Conservation (phyloP, 306 rosid species). For the Fagus crenata region DNA sequence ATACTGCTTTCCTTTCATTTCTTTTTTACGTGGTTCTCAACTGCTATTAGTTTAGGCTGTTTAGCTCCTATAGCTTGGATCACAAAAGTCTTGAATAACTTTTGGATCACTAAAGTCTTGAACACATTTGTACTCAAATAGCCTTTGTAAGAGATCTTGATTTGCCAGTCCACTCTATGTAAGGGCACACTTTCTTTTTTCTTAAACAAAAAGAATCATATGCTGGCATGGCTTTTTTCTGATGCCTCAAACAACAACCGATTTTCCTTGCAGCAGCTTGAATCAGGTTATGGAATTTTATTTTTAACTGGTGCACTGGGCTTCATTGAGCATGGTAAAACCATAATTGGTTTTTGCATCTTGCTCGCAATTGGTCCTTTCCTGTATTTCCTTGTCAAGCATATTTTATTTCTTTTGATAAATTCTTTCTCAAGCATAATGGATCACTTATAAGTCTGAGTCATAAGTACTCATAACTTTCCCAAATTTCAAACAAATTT, state of each 20-base stretch:
- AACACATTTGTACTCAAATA: neutral
- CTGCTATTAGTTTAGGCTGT: neutral
- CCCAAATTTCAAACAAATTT: neutral
- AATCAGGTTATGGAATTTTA: neutral
- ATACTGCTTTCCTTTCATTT: neutral
- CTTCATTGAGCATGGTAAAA: neutral
- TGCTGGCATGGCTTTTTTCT: neutral
- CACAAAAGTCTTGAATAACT: neutral
- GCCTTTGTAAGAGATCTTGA: neutral
- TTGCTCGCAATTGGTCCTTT: neutral
- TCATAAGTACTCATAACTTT: neutral
- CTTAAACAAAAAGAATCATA: neutral
- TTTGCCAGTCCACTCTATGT: neutral
- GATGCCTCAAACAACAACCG: neutral
- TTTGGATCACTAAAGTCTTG: neutral
- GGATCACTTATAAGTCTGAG: neutral
- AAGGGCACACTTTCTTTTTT: neutral
- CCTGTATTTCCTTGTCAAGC: neutral
- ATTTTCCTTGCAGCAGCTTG: neutral
- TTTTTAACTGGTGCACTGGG: neutral
- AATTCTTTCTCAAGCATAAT: neutral
- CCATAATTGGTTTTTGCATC: neutral
- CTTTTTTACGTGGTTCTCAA: neutral
- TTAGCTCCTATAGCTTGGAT: neutral
- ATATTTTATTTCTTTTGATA: too few species aligned